Evolutionary conservation across 768 basidiomycete species (phyloP), one percentile per base, ranked within the genome.

Genomic region (Agaricus subrufescens): DNA sequence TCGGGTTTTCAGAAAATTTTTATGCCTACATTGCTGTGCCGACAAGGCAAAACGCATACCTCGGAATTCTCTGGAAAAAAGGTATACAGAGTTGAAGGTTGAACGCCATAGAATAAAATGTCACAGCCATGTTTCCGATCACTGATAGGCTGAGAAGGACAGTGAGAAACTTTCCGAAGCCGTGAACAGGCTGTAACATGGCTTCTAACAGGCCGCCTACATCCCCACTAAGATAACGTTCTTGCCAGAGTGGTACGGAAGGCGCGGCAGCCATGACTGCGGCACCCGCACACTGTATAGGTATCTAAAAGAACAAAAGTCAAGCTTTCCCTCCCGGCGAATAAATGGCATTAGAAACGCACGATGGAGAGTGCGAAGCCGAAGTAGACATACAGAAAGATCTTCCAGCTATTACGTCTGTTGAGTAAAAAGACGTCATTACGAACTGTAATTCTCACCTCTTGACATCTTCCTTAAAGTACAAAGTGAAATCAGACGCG

Each of bases 81-180:
- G 89, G 88, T 4, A 87, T 66, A 62, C 86, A 76, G 1, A 87
- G 76, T 65, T 93, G 91, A 60, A 90, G 73, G 65, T 83, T 86
- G 56, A 93, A 76, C 1, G 84, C 82, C 56, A 87, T 80, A 44
- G 87, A 90, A 68, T 97, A 97, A 59, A 93, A 84, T 5, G 89
- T 87, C 2, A 86, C 82, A 1, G 90, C 88, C 45, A 91, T 86
- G 70, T 94, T 94, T 2, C 82, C 89, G 1, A 85, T 83, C 42
- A 93, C 89, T 47, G 87, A 89, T 23, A 97, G 73, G 54, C 88
- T 88, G 59, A 95, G 76, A 45, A 96, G 71, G 37, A 94, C 87
- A 0, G 85, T 87, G 43, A 93, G 73, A 73, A 92, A 87, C 64
- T 89, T 87, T 5, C 89, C 86, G 66, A 91, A 91, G 31, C 79